Conservation (phyloP, 2,329 filamentous ascomycete genomes). For the Fusarium sp. region DNA sequence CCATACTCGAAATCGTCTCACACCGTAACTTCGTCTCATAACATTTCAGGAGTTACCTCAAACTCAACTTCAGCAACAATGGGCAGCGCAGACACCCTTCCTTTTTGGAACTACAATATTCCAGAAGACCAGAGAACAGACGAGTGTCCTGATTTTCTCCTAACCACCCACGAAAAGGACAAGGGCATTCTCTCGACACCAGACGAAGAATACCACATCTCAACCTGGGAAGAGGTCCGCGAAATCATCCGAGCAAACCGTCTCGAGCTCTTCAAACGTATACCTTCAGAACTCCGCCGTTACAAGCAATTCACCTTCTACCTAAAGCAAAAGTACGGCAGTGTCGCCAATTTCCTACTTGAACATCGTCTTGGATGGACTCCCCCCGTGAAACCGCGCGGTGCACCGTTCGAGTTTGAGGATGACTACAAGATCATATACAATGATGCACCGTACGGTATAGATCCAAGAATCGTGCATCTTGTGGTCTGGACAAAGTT, state of each 20-base stretch:
- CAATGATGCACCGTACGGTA: slow-evolving; percentile 96
- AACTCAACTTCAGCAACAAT: slow-evolving; percentile 45
- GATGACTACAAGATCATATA: slow-evolving; percentile 79
- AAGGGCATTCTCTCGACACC: slow-evolving; percentile 75
- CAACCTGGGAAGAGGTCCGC: slow-evolving; percentile 78
- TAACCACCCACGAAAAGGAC: slow-evolving; percentile 74
- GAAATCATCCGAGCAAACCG: slow-evolving; percentile 72
- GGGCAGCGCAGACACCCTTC: slow-evolving; percentile 55
- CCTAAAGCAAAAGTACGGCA: slow-evolving; percentile 76
- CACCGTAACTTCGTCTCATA: slow-evolving; percentile 30
- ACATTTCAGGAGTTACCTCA: neutral
- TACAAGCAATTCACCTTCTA: slow-evolving; percentile 78
- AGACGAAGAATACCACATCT: slow-evolving; percentile 72
- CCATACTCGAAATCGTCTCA: slow-evolving; percentile 5
- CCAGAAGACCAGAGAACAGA: slow-evolving; percentile 69
- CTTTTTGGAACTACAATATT: slow-evolving; percentile 89
- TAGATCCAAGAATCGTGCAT: slow-evolving; percentile 82
- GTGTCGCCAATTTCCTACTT: slow-evolving; percentile 82
- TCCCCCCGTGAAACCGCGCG: slow-evolving; percentile 52
- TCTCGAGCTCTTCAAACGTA: slow-evolving; percentile 80
- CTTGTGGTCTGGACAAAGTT: slow-evolving; percentile 96
- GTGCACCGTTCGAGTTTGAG: slow-evolving; percentile 57
- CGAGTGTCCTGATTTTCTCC: slow-evolving; percentile 79
- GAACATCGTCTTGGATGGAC: slow-evolving; percentile 77
- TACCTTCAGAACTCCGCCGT: slow-evolving; percentile 80